These are phyloP conservation scores for Tulasnella sp. DNA, from an alignment of 768 basidiomycete genomes.

Conservation along the genomic window DNA sequence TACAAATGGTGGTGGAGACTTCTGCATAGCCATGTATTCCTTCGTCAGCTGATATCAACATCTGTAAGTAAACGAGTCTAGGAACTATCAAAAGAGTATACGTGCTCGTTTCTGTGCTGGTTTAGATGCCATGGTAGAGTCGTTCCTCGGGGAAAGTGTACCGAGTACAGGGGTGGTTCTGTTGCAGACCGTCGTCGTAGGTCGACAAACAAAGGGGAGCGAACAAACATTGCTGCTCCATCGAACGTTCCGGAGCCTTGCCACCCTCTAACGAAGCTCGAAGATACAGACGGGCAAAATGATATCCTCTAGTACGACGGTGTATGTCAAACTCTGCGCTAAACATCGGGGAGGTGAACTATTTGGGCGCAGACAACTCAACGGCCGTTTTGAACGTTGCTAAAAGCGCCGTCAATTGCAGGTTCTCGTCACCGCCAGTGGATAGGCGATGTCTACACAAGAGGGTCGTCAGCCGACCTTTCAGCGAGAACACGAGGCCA, in stretches of 20 bases:
- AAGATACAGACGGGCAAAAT: no score
- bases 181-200: no score
- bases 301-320: no score
- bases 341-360: no score
- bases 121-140: conserved; percentile 66
- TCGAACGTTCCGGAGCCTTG: no score
- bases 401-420: conserved; percentile 82
- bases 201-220: no score
- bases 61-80: background rate
- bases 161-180: no score
- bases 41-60: conserved; percentile 48
- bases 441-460: conserved; percentile 68
- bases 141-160: no score
- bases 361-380: conserved; percentile 32
- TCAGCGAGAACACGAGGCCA: conserved; percentile 12
- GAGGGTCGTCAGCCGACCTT: background rate
- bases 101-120: conserved; percentile 73
- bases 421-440: conserved; percentile 85
- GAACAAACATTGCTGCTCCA: no score
- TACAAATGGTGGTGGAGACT: conserved; percentile 86
- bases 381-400: conserved; percentile 91
- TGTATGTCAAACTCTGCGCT: no score
- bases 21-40: conserved; percentile 88
- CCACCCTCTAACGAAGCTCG: no score
- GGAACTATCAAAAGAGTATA: no score